Base-by-base conservation (phyloP, 257 asterid genomes). In the Solanum pennellii region DNA sequence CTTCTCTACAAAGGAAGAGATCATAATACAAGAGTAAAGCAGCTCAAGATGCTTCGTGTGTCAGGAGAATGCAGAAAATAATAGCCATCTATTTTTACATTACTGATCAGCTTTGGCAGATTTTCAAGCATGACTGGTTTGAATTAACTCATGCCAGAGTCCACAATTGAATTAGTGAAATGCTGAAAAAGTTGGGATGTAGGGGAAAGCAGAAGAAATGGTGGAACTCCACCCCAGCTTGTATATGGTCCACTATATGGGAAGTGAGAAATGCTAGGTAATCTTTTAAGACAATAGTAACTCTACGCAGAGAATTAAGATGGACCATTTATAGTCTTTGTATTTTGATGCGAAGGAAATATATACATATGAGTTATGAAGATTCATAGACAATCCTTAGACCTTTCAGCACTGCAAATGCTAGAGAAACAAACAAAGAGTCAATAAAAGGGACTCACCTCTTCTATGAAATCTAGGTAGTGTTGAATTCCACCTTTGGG, bases 401-500 rank as follows among this genome's bases (percentile, higher is more conserved):
- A 82, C 79, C 3, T 82, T 31, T 41, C 14, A 87, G 87, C 72
- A 33, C 33, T 5, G 88, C 27, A 65, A 56, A 14, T 15, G 74
- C 3, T 85, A 45, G 37, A 82, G 8, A 18, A 42, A 84, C 18
- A 27, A 56, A 56, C 25, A 56, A 20, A 60, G 82, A 82, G 31
- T 60, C 87, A 84, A 84, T 41, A 71, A 76, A 86, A 65, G 86
- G 15, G 71, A 47, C 93, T 92, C 89, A 97, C 99, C 94, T 97
- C 99, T 90, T 95, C 98, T 18, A 97, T 86, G 69, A 96, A 94
- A 74, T 94, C 98, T 80, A 95, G 88, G 89, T 97, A 97, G 90
- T 95, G 98, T 72, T 91, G 95, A 89, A 94, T 89, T 87, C 99
- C 98, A 83, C 97, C 96, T 85, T 89, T 93, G 86, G 90, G 68